A percentile compares a stretch with the other conserved stretches of the same genome.
These are phyloP conservation scores for Talaromyces sp. DNA, from an alignment of 2,329 filamentous ascomycete species.

Conservation along the genomic window DNA sequence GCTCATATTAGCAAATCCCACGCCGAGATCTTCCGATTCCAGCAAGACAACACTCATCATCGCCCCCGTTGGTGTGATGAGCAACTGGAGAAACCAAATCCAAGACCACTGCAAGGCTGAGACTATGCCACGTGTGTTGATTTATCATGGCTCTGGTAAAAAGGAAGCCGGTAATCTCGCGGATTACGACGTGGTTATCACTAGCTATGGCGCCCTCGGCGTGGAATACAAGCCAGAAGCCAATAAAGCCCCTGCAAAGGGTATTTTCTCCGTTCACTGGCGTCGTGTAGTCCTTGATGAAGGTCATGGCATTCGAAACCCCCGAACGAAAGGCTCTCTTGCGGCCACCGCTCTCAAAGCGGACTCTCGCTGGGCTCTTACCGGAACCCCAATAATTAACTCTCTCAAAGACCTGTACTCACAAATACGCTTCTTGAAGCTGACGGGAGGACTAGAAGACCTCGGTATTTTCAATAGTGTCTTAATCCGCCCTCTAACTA, in stretches of 20 bases:
- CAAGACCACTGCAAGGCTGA: slow-evolving; percentile 68
- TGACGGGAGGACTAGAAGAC: slow-evolving; percentile 75
- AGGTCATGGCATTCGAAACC: slow-evolving; percentile 80
- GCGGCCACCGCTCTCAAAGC: slow-evolving; percentile 70
- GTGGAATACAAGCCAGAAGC: slow-evolving; percentile 62
- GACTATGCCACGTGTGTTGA: slow-evolving; percentile 66
- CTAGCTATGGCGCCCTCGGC: slow-evolving; percentile 77
- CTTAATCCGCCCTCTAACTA: slow-evolving; percentile 68
- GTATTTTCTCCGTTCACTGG: slow-evolving; percentile 70
- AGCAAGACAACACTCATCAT: slow-evolving; percentile 74
- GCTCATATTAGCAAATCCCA: slow-evolving; percentile 65
- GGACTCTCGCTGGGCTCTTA: slow-evolving; percentile 75
- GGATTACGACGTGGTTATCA: slow-evolving; percentile 76
- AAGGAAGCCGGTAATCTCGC: slow-evolving; percentile 63
- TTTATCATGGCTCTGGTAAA: slow-evolving; percentile 70
- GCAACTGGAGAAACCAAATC: slow-evolving; percentile 85
- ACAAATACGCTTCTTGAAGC: slow-evolving; percentile 73
- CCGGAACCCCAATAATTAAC: slow-evolving; percentile 83
- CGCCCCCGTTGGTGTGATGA: slow-evolving; percentile 83
- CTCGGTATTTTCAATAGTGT: slow-evolving; percentile 72
- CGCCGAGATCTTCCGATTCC: slow-evolving; percentile 47
- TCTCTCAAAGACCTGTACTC: slow-evolving; percentile 80
- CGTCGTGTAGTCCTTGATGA: slow-evolving; percentile 80
- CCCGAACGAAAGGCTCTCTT: slow-evolving; percentile 69
- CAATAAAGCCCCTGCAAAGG: slow-evolving; percentile 50